Percentiles rank a stretch among this genome's conserved stretches.
These are phyloP conservation scores for Eucalyptus marginata DNA, from an alignment of 345 rosid genomes.

Conservation along the genomic window DNA sequence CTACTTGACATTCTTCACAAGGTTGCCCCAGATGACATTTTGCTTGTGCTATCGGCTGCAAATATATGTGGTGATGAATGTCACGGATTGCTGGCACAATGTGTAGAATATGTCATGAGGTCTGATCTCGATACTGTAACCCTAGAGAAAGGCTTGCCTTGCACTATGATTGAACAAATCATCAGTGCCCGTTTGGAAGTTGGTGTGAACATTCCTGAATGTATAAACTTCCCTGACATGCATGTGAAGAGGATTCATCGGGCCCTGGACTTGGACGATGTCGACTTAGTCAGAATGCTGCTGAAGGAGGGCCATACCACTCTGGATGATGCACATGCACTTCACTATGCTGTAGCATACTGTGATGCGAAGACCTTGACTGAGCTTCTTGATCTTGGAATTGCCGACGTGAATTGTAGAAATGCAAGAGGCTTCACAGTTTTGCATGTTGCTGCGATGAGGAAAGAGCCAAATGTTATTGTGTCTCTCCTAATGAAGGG, in stretches of 20 bases:
- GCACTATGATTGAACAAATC: conserved; percentile 30
- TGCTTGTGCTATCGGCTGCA: conserved; percentile 46
- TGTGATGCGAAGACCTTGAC: conserved; percentile 60
- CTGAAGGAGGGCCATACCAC: conserved; percentile 51
- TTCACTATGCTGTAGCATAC: conserved; percentile 75
- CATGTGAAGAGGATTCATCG: conserved; percentile 50
- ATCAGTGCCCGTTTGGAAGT: conserved; percentile 21
- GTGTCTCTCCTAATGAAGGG: conserved; percentile 66
- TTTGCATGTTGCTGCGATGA: conserved; percentile 67
- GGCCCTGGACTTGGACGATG: conserved; percentile 78
- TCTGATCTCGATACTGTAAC: conserved; percentile 46
- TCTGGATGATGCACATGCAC: conserved; percentile 63
- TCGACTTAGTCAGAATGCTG: conserved; percentile 69
- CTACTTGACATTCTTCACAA: conserved; percentile 54
- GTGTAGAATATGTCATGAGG: conserved; percentile 35
- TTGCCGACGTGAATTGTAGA: conserved; percentile 52
- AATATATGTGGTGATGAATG: conserved; percentile 39
- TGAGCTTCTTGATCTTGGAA: conserved; percentile 63
- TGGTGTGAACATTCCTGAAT: conserved; percentile 20
- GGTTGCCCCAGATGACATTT: conserved; percentile 40
- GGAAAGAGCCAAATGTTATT: conserved; percentile 77
- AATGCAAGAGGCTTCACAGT: conserved; percentile 64
- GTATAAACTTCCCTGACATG: conserved; percentile 21
- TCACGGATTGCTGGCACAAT: conserved; percentile 30
- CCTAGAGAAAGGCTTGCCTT: conserved; percentile 58